Evolutionary conservation across 2,329 filamentous ascomycete species (phyloP), one percentile per base, ranked within the genome.

Genomic region (Ophiostoma angusticollis): DNA sequence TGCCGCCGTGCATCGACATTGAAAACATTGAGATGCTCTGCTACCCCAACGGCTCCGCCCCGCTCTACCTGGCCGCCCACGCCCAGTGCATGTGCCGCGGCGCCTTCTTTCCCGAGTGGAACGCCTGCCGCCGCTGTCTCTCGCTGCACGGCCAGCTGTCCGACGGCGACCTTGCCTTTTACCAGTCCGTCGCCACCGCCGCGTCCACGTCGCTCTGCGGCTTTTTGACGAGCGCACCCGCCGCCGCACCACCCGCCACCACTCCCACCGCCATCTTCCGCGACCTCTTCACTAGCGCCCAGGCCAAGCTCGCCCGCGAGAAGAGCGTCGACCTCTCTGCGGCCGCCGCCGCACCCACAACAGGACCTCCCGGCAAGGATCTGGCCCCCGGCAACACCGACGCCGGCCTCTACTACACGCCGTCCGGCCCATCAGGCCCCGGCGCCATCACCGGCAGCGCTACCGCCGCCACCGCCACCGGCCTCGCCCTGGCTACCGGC

Each of bases 361-460:
- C n/a, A n/a, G n/a, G n/a, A n/a, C n/a, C n/a, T n/a, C 19, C 21
- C 12, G 38, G 42, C 1, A 6, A 24, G 5, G 42, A 41, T 16
- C 28, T 14, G 4, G 57, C 48, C 21, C 58, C 53, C 6, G 51
- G 55, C 28, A 47, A 59, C 47, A 57, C 59, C 25, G 59, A 55
- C 14, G 54, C 63, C 12, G 58, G 56, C 40, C 43, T 62, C 21
- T 64, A 65, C 49, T 64, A 58, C 49, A 64, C 61, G 9, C 47
- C 55, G 2, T 35, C 55, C 3, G 37, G 33, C n/a, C 19, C 42
- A 9, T 37, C 34, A 21, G 45, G 45, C 2, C 55, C 58, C 2
- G 64, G 64, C 14, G 39, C 48, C 13, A 63, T 67, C 41, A 65
- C 61, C 22, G 62, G 63, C 11, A 55, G 52, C 29, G 60, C 59